Percentiles rank a stretch among this genome's conserved stretches.
These are phyloP conservation scores for Coemansia sp. DNA, from an alignment of 192 early-diverging fungal species.

Conservation along the genomic window DNA sequence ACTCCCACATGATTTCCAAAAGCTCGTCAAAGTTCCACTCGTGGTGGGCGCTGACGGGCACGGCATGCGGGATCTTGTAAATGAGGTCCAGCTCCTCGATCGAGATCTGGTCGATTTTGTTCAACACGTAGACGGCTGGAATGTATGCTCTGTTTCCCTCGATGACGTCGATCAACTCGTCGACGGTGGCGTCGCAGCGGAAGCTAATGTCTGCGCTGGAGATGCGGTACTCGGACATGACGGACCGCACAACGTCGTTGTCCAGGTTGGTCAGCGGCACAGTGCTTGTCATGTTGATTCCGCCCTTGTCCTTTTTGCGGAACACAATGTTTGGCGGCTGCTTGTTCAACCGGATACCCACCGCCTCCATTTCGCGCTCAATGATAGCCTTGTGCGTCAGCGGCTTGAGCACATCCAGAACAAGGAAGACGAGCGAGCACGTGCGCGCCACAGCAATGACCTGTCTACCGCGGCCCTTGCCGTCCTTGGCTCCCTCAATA, in stretches of 20 bases:
- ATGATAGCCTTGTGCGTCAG: conserved; percentile 92
- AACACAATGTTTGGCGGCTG: conserved; percentile 92
- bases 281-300: conserved; percentile 92
- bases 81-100: conserved; percentile 95
- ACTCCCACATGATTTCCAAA: conserved; percentile 78
- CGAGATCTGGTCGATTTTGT: conserved; percentile 98
- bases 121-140: conserved; percentile 92
- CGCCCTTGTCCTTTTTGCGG: conserved; percentile 98
- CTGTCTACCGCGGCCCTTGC: conserved; percentile 95
- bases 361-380: conserved; percentile 95
- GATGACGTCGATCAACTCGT: conserved; percentile 97
- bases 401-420: conserved; percentile 96
- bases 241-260: conserved; percentile 88
- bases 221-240: conserved; percentile 92
- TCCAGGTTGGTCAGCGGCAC: conserved; percentile 87
- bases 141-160: conserved; percentile 96
- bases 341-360: conserved; percentile 97
- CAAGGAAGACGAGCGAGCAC: conserved; percentile 95
- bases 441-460: conserved; percentile 97
- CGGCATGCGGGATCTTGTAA: conserved; percentile 95
- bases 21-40: conserved; percentile 99
- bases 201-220: conserved; percentile 95
- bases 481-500: conserved; percentile 98
- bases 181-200: conserved; percentile 89
- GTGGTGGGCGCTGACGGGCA: conserved; percentile 76